These are phyloP conservation scores for Tubosaeta brunneosetosa DNA, from an alignment of 768 basidiomycete species.

Conservation along the genomic window DNA sequence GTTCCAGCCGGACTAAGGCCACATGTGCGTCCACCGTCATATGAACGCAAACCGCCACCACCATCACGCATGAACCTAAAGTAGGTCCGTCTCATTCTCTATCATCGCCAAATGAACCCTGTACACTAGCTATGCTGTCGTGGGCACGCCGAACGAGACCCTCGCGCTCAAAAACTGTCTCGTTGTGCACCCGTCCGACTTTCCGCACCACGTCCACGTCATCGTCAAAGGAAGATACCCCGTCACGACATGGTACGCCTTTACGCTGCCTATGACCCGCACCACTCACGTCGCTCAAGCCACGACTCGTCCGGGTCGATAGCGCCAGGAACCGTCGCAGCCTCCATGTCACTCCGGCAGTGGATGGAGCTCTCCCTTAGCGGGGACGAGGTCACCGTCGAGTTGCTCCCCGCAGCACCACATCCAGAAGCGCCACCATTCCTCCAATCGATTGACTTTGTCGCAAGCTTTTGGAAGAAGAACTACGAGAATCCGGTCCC, in stretches of 20 bases:
- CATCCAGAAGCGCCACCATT: constrained; percentile 56
- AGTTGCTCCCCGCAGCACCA: constrained; percentile 46
- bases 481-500: constrained; percentile 55
- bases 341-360: constrained; percentile 72
- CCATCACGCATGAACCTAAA: constrained; percentile 31
- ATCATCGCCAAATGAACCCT: neutral
- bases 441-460: constrained; percentile 75
- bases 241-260: constrained; percentile 64
- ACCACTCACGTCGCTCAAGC: constrained; percentile 40
- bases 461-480: constrained; percentile 60
- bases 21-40: constrained; percentile 29
- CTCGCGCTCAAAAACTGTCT: constrained; percentile 80
- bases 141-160: constrained; percentile 54
- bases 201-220: constrained; percentile 67
- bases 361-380: constrained; percentile 83
- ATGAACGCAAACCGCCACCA: constrained; percentile 39
- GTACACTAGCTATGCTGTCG: constrained; percentile 48
- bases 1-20: constrained; percentile 34
- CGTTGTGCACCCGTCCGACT: constrained; percentile 76
- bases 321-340: constrained; percentile 65
- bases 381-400: constrained; percentile 73
- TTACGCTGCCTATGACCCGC: neutral
- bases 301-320: constrained; percentile 77
- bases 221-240: constrained; percentile 68
- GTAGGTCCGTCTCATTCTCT: constrained; percentile 2